Percentiles rank a stretch among this genome's conserved stretches.
Conservation (phyloP, 108 stramenopile species). For the Cylindrotheca fusiformis region DNA sequence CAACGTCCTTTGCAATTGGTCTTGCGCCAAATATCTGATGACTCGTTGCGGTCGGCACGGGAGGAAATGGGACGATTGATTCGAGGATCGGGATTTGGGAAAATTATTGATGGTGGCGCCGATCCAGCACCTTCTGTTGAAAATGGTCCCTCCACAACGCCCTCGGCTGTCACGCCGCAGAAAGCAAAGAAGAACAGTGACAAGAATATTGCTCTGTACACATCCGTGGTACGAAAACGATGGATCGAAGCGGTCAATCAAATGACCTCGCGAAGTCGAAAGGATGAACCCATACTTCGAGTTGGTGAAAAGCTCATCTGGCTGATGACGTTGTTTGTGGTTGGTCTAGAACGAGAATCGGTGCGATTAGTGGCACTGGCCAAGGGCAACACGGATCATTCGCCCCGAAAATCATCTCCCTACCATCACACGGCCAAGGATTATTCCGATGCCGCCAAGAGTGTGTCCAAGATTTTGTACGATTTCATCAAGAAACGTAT, state of each 20-base stretch:
- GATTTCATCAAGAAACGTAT: constrained; percentile 66
- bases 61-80: constrained; percentile 89
- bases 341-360: constrained; percentile 71
- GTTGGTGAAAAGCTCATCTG: constrained; percentile 75
- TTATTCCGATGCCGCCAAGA: constrained; percentile 71
- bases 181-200: constrained; percentile 1
- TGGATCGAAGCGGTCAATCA: constrained; percentile 36
- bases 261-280: constrained; percentile 33
- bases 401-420: constrained; percentile 9
- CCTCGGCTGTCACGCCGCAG: neutral
- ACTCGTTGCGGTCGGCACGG: constrained; percentile 61
- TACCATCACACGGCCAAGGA: constrained; percentile 57
- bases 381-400: constrained; percentile 2
- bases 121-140: neutral
- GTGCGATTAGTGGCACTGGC: constrained; percentile 30
- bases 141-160: constrained; percentile 2
- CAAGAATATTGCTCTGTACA: constrained; percentile 32
- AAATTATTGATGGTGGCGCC: constrained; percentile 21
- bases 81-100: constrained; percentile 66
- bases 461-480: constrained; percentile 70
- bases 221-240: constrained; percentile 33
- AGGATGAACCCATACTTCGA: constrained; percentile 56
- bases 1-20: constrained; percentile 77
- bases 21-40: constrained; percentile 61
- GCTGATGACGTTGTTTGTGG: constrained; percentile 68